Evolutionary conservation across 2,329 filamentous ascomycete species (phyloP).

Genomic region (Chaetothyriales sp.): DNA sequence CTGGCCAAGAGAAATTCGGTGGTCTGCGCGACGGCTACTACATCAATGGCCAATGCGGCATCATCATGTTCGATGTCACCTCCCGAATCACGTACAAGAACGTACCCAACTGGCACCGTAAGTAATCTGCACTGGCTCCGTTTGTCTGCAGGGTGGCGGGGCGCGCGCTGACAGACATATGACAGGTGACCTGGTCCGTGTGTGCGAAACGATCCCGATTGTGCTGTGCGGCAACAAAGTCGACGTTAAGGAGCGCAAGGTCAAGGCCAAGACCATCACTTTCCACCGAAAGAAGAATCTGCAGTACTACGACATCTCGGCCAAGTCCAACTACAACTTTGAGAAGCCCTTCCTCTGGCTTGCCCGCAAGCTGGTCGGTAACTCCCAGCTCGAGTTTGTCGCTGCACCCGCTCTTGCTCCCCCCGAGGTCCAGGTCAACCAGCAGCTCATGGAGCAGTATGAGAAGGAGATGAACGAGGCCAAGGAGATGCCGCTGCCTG

Average conservation of each 20-base stretch:
- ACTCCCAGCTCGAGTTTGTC: conserved; percentile 86
- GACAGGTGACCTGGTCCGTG: conserved; percentile 87
- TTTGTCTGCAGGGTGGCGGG: neutral
- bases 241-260: conserved; percentile 99
- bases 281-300: conserved; percentile 99
- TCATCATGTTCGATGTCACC: conserved; percentile 99
- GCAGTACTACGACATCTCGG: conserved; percentile 99
- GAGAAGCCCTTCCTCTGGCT: conserved; percentile 99
- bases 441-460: conserved; percentile 66
- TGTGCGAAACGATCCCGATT: conserved; percentile 98
- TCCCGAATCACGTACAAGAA: conserved; percentile 99
- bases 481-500: conserved; percentile 70
- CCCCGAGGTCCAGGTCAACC: conserved; percentile 79
- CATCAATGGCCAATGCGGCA: conserved; percentile 99
- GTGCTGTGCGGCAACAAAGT: conserved; percentile 99
- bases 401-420: conserved; percentile 88
- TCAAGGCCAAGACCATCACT: conserved; percentile 99
- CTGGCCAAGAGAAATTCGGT: conserved; percentile 98
- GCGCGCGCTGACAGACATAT: neutral
- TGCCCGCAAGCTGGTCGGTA: conserved; percentile 93
- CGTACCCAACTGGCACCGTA: conserved; percentile 99
- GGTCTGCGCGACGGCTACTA: conserved; percentile 99
- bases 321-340: conserved; percentile 99
- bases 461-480: conserved; percentile 77
- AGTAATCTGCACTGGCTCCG: conserved; percentile 27